These are phyloP conservation scores for Penicillium cosmopolitanum DNA, from an alignment of 495 filamentous ascomycete species.

Conservation along the genomic window DNA sequence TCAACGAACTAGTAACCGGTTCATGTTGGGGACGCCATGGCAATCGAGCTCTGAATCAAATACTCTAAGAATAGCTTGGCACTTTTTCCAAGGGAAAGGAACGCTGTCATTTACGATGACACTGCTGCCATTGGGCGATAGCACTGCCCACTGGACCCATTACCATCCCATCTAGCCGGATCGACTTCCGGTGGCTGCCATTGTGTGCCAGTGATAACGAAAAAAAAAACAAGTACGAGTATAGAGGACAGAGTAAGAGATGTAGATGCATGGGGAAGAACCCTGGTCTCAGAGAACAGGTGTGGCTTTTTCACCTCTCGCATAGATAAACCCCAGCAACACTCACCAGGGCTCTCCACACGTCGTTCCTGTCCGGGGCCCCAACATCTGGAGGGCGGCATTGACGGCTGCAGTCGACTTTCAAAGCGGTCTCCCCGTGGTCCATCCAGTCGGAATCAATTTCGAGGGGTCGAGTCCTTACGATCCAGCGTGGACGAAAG, in stretches of 20 bases:
- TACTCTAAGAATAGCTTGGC: background rate
- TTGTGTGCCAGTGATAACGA: background rate
- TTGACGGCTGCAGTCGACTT: slow-evolving; percentile 25
- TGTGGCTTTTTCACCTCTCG: background rate
- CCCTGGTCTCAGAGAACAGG: too few relatives aligned
- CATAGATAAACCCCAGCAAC: background rate
- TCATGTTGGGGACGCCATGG: background rate
- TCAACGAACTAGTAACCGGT: background rate
- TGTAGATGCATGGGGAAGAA: background rate
- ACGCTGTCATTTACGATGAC: slow-evolving; percentile 3
- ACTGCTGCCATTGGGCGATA: background rate
- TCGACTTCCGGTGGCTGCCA: background rate
- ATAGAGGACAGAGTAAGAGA: background rate
- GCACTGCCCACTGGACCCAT: slow-evolving; percentile 4
- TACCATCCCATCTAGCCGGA: background rate
- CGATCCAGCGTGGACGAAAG: slow-evolving; percentile 12
- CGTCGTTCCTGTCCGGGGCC: slow-evolving; percentile 11
- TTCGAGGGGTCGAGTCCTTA: slow-evolving; percentile 22
- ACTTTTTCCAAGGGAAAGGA: background rate
- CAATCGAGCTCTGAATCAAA: too few relatives aligned
- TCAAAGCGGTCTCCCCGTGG: slow-evolving; percentile 20
- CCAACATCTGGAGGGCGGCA: slow-evolving; percentile 20
- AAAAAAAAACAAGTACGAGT: background rate
- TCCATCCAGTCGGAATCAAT: slow-evolving; percentile 33
- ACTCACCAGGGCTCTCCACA: background rate